A percentile compares a stretch with the other conserved stretches of the same genome.
phyloP scores from a whole-genome alignment of 176 grass and related monocot species.

The Areca catechu region DNA sequence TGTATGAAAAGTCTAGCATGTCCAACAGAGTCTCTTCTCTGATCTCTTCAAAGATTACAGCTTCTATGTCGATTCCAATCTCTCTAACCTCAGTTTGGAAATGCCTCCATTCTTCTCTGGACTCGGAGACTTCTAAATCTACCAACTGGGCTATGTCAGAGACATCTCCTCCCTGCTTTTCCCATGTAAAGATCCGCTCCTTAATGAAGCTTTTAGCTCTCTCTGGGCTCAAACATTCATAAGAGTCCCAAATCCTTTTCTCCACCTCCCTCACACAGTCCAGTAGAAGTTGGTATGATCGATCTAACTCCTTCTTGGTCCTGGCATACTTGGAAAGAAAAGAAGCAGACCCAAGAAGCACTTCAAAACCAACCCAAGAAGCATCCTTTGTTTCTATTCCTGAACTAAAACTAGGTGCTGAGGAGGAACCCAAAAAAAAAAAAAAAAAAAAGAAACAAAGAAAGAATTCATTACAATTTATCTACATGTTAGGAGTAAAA shows the following conservation, averaged over 20 bases:
- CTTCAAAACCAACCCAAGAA: slow-evolving; percentile 7
- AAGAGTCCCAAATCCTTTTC: slow-evolving; percentile 15
- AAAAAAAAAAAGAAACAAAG: background rate
- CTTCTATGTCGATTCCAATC: background rate
- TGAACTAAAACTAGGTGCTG: slow-evolving; percentile 43
- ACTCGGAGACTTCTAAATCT: background rate
- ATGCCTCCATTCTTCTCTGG: background rate
- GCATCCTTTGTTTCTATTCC: background rate
- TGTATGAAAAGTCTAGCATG: no score
- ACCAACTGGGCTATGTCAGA: background rate
- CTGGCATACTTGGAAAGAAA: background rate
- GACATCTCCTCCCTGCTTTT: background rate
- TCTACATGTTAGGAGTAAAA: background rate
- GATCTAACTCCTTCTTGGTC: slow-evolving; percentile 18
- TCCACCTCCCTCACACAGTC: slow-evolving; percentile 21
- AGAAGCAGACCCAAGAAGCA: slow-evolving; percentile 19
- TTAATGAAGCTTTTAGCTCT: slow-evolving; percentile 12
- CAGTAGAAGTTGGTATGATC: slow-evolving; percentile 17
- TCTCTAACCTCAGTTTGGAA: background rate
- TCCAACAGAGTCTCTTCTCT: slow-evolving; percentile 1
- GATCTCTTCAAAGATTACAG: background rate
- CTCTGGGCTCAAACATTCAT: slow-evolving; percentile 17
- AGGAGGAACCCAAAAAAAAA: slow-evolving; percentile 24
- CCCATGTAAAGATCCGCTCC: slow-evolving; percentile 23
- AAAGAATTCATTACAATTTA: slow-evolving; percentile 13